Evolutionary conservation across 306 rosid genomes (phyloP).

Genomic region (Inga leiocalycina): DNA sequence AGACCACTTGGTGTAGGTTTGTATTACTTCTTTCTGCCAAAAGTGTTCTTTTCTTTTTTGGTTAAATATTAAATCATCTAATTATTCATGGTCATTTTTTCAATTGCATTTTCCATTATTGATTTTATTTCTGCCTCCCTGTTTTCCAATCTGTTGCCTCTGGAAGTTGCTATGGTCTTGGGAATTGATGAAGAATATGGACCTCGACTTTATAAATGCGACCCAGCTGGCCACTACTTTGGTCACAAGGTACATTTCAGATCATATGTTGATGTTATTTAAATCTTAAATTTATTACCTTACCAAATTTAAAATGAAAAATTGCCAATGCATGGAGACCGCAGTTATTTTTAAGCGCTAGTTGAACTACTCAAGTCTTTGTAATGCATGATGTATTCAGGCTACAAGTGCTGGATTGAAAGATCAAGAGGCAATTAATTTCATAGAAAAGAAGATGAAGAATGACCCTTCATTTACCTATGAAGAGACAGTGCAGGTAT

Average conservation of each 20-base stretch:
- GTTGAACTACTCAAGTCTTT: background rate
- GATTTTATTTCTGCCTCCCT: background rate
- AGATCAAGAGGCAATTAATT: constrained; percentile 99
- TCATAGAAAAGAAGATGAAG: constrained; percentile 99
- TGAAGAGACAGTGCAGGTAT: constrained; percentile 96
- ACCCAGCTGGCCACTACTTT: constrained; percentile 82
- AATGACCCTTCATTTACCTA: constrained; percentile 87
- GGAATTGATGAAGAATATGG: constrained; percentile 77
- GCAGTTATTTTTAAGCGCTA: background rate
- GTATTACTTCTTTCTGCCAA: constrained; percentile 23
- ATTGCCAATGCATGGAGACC: background rate
- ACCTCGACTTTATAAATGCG: constrained; percentile 69
- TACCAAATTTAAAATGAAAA: background rate
- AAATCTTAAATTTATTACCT: background rate
- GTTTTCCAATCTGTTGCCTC: constrained; percentile 15
- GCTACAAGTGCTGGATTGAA: constrained; percentile 98
- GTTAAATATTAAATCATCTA: background rate
- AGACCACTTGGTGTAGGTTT: constrained; percentile 81
- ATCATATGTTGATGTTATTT: background rate
- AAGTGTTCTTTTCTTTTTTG: background rate
- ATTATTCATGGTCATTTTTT: background rate
- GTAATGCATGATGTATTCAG: constrained; percentile 48
- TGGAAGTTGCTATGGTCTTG: constrained; percentile 71
- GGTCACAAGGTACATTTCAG: constrained; percentile 65
- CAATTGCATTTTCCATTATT: background rate